Base-by-base conservation (phyloP, 1,139 yeast species). In the Kodamaea derodonti region DNA sequence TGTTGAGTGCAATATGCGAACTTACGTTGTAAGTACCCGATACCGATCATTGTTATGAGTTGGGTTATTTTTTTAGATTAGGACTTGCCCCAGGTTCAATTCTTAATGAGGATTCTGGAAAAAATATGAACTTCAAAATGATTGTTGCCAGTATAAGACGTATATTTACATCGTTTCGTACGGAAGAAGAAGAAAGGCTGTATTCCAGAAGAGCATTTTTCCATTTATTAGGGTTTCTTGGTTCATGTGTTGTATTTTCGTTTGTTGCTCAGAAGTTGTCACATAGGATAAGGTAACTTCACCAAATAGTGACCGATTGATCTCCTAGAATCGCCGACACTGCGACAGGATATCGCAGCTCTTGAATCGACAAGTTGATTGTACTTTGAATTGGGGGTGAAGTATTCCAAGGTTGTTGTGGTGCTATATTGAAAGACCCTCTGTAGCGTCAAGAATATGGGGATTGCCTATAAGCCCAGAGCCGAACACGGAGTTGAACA, bases 1-100 rank as follows among this genome's bases (percentile, higher is more conserved):
- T 78, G 64, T 78, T 79, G 74, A 80, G 86, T 80, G 82, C 86
- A 80, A 80, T 80, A 73, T 78, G 81, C 78, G 81, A 75, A 78
- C 80, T 63, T 56, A 54, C 45, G 43, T 15, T 38, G 48, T 49
- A 62, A 59, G 80, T 74, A 79, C 86, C 78, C 86, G 85, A 80
- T 80, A 80, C 86, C 86, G 86, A 80, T 80, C 82, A 80, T 70
- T 74, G 79, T 65, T 63, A 58, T 55, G 69, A 63, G 74, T 54
- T 40, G 54, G 62, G 69, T 55, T 60, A 44, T 30, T 38, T 48
- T n/a, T 47, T 49, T 51, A 47, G 20, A 7, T 15, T 4, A 14
- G 15, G 32, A 15, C 4, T 18, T 9, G 6, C 22, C 9, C 22
- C 22, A 18, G 22, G 22, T 18, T 18, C 22, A 9, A 18, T 18